Conservation (phyloP, 306 rosid species). For the Urtica urens region DNA sequence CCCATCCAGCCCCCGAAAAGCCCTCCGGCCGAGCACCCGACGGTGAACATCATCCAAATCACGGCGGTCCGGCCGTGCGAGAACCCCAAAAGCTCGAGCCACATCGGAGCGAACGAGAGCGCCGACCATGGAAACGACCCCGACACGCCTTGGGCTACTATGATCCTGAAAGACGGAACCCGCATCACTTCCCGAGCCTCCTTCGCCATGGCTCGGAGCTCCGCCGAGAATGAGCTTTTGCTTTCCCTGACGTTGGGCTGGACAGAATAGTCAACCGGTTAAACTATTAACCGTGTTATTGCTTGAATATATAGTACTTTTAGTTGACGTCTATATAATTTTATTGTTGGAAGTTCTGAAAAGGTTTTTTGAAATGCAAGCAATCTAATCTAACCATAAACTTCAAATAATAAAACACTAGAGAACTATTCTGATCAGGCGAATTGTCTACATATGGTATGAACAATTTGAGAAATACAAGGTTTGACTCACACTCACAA, state of each 20-base stretch:
- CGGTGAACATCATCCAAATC: constrained; percentile 46
- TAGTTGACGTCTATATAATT: no score
- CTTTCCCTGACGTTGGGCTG: not conserved
- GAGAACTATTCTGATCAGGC: no score
- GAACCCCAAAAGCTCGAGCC: constrained; percentile 85
- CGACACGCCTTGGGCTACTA: constrained; percentile 85
- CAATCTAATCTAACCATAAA: no score
- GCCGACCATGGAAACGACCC: constrained; percentile 88
- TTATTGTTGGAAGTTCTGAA: no score
- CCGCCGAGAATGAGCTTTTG: constrained; percentile 24
- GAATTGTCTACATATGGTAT: no score
- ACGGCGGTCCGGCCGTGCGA: constrained; percentile 58
- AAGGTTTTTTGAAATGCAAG: no score
- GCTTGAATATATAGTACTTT: no score
- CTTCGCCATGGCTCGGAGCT: constrained; percentile 36
- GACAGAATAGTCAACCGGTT: no score
- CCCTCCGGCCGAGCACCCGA: constrained; percentile 61
- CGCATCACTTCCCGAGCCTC: constrained; percentile 56
- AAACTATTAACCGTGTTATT: no score
- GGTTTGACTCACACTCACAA: no score
- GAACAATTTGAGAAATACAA: no score
- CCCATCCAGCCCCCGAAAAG: constrained; percentile 81
- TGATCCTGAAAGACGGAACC: constrained; percentile 71
- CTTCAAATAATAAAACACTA: no score
- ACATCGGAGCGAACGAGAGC: constrained; percentile 62